Base-by-base conservation (phyloP, 2,329 filamentous ascomycete genomes). In the Cladosporium sp. region DNA sequence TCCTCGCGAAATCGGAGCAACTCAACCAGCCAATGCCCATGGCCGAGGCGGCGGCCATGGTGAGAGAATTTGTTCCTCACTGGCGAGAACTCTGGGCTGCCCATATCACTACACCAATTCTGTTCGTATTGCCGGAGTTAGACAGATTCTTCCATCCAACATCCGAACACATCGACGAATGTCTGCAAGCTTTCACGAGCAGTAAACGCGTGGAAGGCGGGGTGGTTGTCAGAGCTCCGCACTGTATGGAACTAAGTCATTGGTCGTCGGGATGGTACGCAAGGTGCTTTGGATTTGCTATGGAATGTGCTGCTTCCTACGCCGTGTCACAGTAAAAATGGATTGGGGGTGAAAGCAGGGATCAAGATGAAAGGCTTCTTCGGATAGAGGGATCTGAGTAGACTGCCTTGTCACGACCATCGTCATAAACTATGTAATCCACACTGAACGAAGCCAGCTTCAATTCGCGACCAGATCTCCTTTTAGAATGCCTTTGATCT, bases 291-390 rank as follows among this genome's bases (percentile, higher is more conserved):
- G 44, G 44, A 7, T 47, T 47, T 17, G 44, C 44, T 12, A 15
- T 47, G 44, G 44, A 47, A 24, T 47, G 44, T 47, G 36, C 44
- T n/a, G n/a, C n/a, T n/a, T n/a, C n/a, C n/a, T n/a, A n/a, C n/a
- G n/a, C n/a, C n/a, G n/a, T n/a, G n/a, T n/a, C n/a, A n/a, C n/a
- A n/a, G n/a, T n/a, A n/a, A n/a, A n/a, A n/a, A n/a, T n/a, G n/a
- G n/a, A n/a, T n/a, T n/a, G n/a, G n/a, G n/a, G n/a, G n/a, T n/a
- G n/a, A n/a, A n/a, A n/a, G n/a, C n/a, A n/a, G n/a, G n/a, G n/a
- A n/a, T n/a, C n/a, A n/a, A n/a, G n/a, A n/a, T n/a, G n/a, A n/a
- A n/a, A n/a, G n/a, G n/a, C n/a, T n/a, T n/a, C n/a, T n/a, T n/a
- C n/a, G n/a, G n/a, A n/a, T n/a, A n/a, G n/a, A n/a, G n/a, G n/a